Evolutionary conservation across 2,329 filamentous ascomycete species (phyloP).

Genomic region (Hansfordia pulvinata): DNA sequence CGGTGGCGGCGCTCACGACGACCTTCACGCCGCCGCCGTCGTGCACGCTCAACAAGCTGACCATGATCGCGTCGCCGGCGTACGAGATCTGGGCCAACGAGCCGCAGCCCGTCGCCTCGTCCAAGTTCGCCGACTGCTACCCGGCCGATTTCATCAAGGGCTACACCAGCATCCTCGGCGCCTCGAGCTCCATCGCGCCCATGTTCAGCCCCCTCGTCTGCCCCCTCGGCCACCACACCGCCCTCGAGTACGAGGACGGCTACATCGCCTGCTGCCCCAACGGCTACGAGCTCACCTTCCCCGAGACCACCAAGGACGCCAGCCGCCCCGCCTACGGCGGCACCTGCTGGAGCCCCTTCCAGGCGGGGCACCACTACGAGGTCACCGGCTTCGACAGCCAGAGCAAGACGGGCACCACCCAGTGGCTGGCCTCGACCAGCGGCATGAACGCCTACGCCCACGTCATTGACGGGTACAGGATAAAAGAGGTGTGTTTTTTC

Average conservation of each 20-base stretch:
- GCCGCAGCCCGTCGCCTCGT: constrained; percentile 8
- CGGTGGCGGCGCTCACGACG: constrained; percentile 7
- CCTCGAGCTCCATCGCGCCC: constrained; percentile 8
- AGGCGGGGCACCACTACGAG: constrained; percentile 4
- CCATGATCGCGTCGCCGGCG: constrained; percentile 6
- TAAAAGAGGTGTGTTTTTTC: too few relatives aligned
- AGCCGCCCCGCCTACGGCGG: constrained; percentile 10
- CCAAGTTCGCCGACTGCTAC: constrained; percentile 7
- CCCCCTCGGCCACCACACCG: constrained; percentile 7
- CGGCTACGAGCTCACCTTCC: constrained; percentile 1
- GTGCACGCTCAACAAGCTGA: constrained; percentile 7
- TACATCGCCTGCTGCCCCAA: constrained; percentile 11
- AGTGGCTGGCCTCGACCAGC: constrained; percentile 3
- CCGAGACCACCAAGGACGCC: constrained; percentile 5
- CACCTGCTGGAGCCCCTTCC: constrained; percentile 9
- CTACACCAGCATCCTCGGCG: constrained; percentile 6
- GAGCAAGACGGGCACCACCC: constrained; percentile 2
- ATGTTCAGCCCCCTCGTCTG: constrained; percentile 11
- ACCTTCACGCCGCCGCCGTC: constrained; percentile 9
- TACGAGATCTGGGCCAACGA: constrained; percentile 12
- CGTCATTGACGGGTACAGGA: constrained; percentile 9
- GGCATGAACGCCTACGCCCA: constrained; percentile 8
- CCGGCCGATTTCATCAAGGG: constrained; percentile 9
- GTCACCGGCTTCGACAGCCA: constrained; percentile 5
- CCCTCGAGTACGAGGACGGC: constrained; percentile 1